Base-by-base conservation (phyloP, 345 rosid species). In the Pugionium cornutum region DNA sequence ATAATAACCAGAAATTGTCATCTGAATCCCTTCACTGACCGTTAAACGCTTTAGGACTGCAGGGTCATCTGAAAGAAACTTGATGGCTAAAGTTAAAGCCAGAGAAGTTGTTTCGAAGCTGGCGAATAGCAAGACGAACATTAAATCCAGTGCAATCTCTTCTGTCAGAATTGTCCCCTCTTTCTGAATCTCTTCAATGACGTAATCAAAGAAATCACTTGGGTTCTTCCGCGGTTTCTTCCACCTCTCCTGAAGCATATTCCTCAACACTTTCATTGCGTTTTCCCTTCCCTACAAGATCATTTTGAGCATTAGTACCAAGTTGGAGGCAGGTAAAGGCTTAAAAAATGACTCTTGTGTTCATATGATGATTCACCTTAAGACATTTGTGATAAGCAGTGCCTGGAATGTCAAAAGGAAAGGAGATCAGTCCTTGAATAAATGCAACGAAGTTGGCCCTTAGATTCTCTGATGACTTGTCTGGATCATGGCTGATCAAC, bases 81-180 rank as follows among this genome's bases (percentile, higher is more conserved):
- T 94, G 60, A 88, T 48, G n/a, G 90, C 96, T 73, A 90, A 74
- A 58, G 99, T 88, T 76, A 86, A 28, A 53, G 96, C 99, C 32
- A 89, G 75, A 32, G 99, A 88, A 61, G 99, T 94, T 69, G 99
- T 94, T 83, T 94, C 99, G 66, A 83, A 94, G 78, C 99, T 89
- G n/a, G 97, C 96, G 59, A 94, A 89, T 6, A 94, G 85, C 39
- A 94, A 82, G 75, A 88, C 96, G 29, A 94, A 94, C 95, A 94
- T 94, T 62, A 94, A 84, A 69, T 94, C 99, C 61, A 94, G 66
- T 71, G 95, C 92, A 54, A 88, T 88, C 76, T 63, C 88, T 64
- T 89, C 96, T 6, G 97, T 89, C 28, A 94, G 87, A 55, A 94
- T 76, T 41, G 96, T 84, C 55, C 89, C 90, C 35, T 88, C 88